These are phyloP conservation scores for Paracorniculantispora psalliotae DNA, from an alignment of 2,329 filamentous ascomycete species.

Conservation along the genomic window DNA sequence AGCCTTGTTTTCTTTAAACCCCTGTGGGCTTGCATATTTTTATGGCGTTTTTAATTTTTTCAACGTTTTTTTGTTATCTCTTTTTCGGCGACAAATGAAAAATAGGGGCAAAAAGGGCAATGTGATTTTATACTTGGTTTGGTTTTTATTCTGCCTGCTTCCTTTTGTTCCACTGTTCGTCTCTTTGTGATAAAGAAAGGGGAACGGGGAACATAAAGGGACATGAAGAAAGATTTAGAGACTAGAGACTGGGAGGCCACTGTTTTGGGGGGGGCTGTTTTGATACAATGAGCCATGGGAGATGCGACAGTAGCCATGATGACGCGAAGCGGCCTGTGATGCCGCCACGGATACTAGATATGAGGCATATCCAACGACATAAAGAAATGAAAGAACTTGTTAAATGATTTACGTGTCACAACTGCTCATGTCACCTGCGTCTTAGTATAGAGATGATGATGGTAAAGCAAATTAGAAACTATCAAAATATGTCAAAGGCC, in stretches of 20 bases:
- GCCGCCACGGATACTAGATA: neutral
- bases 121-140: conserved; percentile 11
- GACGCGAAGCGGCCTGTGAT: neutral
- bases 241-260: neutral
- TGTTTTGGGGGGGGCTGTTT: too few species aligned
- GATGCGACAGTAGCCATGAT: neutral
- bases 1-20: neutral
- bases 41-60: conserved; percentile 12
- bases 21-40: conserved; percentile 13
- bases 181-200: neutral
- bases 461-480: neutral
- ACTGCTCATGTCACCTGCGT: too few species aligned
- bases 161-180: neutral
- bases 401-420: neutral
- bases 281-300: neutral
- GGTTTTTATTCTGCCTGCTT: conserved; percentile 10
- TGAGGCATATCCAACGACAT: conserved; percentile 5
- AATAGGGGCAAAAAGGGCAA: conserved; percentile 1
- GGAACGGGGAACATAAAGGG: neutral
- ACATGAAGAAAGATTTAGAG: neutral
- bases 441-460: too few species aligned
- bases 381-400: neutral
- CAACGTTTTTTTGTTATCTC: neutral
- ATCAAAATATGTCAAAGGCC: too few species aligned
- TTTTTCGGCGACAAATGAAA: conserved; percentile 9